phyloP scores from a whole-genome alignment of 257 asterid genomes.

The Solanum paucissectum region DNA sequence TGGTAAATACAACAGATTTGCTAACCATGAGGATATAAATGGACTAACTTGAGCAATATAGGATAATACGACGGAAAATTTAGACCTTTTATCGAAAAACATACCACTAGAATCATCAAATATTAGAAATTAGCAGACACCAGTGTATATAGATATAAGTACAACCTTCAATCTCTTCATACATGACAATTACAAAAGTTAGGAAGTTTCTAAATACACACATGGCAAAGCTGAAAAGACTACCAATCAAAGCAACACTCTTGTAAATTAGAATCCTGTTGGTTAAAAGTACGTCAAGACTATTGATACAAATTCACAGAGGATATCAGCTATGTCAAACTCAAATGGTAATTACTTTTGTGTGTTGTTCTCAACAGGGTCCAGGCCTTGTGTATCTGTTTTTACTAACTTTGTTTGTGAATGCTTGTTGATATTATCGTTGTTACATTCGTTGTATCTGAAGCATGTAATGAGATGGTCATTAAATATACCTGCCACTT shows the following conservation, averaged over 20 bases:
- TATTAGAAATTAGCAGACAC: background rate
- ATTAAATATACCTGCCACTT: slow-evolving; percentile 60
- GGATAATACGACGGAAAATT: background rate
- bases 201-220: background rate
- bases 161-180: background rate
- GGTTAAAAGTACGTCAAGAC: background rate
- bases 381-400: background rate
- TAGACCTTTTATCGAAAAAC: background rate
- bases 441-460: slow-evolving; percentile 44
- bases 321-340: background rate
- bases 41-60: background rate
- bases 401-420: slow-evolving; percentile 4
- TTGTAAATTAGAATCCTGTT: background rate
- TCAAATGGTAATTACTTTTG: slow-evolving; percentile 6
- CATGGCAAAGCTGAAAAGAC: background rate
- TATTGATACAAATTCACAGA: background rate
- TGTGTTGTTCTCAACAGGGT: slow-evolving; percentile 7
- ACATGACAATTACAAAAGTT: background rate
- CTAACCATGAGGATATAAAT: background rate
- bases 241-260: background rate
- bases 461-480: slow-evolving; percentile 63
- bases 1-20: background rate
- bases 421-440: slow-evolving; percentile 3
- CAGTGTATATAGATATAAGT: background rate
- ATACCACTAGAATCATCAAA: background rate